Evolutionary conservation across 768 basidiomycete genomes (phyloP).

Genomic region (Boletales sp.): DNA sequence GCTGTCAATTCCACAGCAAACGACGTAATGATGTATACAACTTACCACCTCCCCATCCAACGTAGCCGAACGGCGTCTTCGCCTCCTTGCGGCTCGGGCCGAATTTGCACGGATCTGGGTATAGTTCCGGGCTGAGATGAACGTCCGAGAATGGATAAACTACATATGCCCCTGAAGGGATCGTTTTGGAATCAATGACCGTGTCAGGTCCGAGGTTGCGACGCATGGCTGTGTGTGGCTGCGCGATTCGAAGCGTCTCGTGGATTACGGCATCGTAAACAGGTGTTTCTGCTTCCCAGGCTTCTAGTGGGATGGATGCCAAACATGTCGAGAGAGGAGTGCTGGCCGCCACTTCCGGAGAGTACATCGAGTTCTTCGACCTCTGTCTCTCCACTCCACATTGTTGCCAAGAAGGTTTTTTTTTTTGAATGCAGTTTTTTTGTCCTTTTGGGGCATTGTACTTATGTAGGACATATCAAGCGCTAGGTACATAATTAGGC

Average conservation of each 20-base stretch:
- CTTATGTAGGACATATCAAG: too few relatives aligned
- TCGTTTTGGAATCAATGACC: slow-evolving; percentile 62
- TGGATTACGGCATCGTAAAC: slow-evolving; percentile 69
- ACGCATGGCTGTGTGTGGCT: slow-evolving; percentile 80
- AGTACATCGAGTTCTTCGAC: slow-evolving; percentile 49
- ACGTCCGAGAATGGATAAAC: slow-evolving; percentile 80
- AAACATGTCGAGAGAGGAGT: slow-evolving; percentile 43
- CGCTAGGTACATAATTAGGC: too few relatives aligned
- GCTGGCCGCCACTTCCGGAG: slow-evolving; percentile 21
- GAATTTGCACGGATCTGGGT: slow-evolving; percentile 75
- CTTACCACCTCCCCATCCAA: slow-evolving; percentile 81
- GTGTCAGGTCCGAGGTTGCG: slow-evolving; percentile 72
- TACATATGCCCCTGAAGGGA: slow-evolving; percentile 72
- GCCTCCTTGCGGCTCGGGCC: slow-evolving; percentile 55
- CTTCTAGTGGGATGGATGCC: slow-evolving; percentile 57
- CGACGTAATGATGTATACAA: slow-evolving; percentile 27
- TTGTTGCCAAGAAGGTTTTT: slow-evolving; percentile 67
- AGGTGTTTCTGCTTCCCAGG: slow-evolving; percentile 69
- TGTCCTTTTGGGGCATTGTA: too few relatives aligned
- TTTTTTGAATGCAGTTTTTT: too few relatives aligned
- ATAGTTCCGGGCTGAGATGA: slow-evolving; percentile 68
- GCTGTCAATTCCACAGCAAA: slow-evolving; percentile 8
- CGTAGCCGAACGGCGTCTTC: slow-evolving; percentile 55
- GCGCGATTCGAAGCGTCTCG: slow-evolving; percentile 74
- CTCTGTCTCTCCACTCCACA: slow-evolving; percentile 64